Conservation (phyloP, 2,329 filamentous ascomycete genomes). For the Seiridium cupressi region DNA sequence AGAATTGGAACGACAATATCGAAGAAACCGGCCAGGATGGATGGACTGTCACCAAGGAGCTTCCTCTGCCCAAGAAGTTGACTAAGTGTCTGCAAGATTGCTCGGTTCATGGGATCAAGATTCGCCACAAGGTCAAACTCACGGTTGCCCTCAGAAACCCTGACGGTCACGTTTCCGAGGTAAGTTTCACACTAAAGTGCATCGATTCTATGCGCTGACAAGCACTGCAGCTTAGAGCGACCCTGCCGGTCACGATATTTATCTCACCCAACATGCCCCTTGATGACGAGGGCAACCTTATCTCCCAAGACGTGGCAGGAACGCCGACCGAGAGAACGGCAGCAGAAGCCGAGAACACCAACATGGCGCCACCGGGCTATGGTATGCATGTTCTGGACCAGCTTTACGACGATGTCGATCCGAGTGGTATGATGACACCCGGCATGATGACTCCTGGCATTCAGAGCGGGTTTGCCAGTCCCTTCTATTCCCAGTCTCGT, state of each 20-base stretch:
- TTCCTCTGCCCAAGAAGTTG: constrained; percentile 77
- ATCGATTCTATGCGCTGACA: constrained; percentile 10
- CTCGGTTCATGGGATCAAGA: constrained; percentile 84
- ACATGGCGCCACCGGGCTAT: constrained; percentile 86
- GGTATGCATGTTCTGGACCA: constrained; percentile 87
- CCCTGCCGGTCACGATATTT: constrained; percentile 87
- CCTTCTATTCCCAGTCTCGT: constrained; percentile 69
- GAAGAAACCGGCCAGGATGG: constrained; percentile 66
- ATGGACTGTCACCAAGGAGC: constrained; percentile 58
- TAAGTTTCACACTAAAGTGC: constrained; percentile 33
- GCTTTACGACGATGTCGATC: constrained; percentile 84
- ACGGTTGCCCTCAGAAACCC: constrained; percentile 91
- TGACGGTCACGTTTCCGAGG: constrained; percentile 90
- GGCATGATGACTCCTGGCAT: constrained; percentile 18
- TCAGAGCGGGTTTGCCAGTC: constrained; percentile 75
- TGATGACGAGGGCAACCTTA: constrained; percentile 80
- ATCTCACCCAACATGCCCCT: constrained; percentile 92
- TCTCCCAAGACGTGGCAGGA: constrained; percentile 56
- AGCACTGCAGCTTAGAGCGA: constrained; percentile 68
- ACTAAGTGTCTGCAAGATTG: constrained; percentile 86
- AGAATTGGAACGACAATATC: constrained; percentile 69
- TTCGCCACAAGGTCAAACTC: constrained; percentile 89
- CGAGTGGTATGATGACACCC: constrained; percentile 71
- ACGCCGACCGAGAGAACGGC: constrained; percentile 29
- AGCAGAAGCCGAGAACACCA: constrained; percentile 53